A percentile compares a stretch with the other conserved stretches of the same genome.
These are phyloP conservation scores for Penicillium sp. DNA, from an alignment of 2,329 filamentous ascomycete species.

Conservation along the genomic window DNA sequence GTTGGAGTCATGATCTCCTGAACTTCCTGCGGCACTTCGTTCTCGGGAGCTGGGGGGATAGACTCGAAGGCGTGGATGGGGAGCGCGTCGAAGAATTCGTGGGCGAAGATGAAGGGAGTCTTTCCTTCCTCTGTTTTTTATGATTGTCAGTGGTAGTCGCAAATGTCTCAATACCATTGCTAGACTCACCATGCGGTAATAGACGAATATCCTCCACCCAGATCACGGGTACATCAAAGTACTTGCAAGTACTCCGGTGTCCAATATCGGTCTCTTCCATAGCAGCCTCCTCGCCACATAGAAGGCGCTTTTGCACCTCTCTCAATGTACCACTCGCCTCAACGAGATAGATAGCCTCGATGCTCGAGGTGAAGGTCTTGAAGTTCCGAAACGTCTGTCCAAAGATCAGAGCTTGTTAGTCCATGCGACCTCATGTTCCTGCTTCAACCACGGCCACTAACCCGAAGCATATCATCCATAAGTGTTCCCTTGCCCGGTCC, in stretches of 20 bases:
- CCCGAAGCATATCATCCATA: slow-evolving; percentile 94
- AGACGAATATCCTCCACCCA: slow-evolving; percentile 91
- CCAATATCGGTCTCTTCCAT: slow-evolving; percentile 76
- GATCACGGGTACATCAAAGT: slow-evolving; percentile 74
- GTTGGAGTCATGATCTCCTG: slow-evolving; percentile 58
- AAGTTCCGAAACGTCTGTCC: slow-evolving; percentile 81
- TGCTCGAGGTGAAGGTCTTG: slow-evolving; percentile 73
- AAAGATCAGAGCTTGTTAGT: slow-evolving; percentile 17
- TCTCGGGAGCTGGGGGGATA: slow-evolving; percentile 58
- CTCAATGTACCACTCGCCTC: slow-evolving; percentile 87
- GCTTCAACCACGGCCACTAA: slow-evolving; percentile 52
- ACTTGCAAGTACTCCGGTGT: slow-evolving; percentile 75
- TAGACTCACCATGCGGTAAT: slow-evolving; percentile 69
- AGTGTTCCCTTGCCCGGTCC: slow-evolving; percentile 92
- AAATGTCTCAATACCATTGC: neutral
- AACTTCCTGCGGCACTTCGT: slow-evolving; percentile 42
- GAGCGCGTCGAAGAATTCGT: slow-evolving; percentile 98
- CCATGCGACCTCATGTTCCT: neutral
- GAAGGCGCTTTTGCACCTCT: slow-evolving; percentile 75
- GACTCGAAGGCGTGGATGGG: slow-evolving; percentile 95
- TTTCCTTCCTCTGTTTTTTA: slow-evolving; percentile 63
- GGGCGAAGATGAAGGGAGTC: slow-evolving; percentile 90
- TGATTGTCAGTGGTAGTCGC: neutral
- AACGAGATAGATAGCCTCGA: slow-evolving; percentile 90
- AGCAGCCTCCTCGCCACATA: slow-evolving; percentile 74